A percentile compares a stretch with the other conserved stretches of the same genome.
phyloP scores from a whole-genome alignment of 352 stramenopile species.

The Vaucheria bursata region DNA sequence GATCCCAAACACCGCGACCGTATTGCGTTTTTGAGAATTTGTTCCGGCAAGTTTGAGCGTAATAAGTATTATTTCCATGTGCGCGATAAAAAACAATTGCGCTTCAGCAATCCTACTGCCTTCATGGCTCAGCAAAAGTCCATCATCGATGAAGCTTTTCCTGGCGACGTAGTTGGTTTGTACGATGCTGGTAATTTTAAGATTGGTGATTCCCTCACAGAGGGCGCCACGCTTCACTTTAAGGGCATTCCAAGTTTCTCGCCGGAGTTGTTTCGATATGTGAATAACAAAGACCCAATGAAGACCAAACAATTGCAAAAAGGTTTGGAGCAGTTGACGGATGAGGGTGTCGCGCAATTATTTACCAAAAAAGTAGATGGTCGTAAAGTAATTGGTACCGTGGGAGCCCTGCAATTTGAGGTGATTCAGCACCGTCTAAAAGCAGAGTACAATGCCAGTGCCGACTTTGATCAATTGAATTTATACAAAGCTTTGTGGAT shows the following conservation, averaged over 20 bases:
- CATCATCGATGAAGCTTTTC: conserved; percentile 61
- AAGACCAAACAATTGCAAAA: conserved; percentile 65
- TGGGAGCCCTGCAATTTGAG: conserved; percentile 60
- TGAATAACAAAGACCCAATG: conserved; percentile 57
- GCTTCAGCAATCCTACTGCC: conserved; percentile 54
- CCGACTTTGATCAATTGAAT: background rate
- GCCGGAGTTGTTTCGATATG: conserved; percentile 62
- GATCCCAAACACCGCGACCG: conserved; percentile 59
- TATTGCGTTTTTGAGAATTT: conserved; percentile 63
- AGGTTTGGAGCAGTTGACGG: conserved; percentile 60
- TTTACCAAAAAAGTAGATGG: conserved; percentile 58
- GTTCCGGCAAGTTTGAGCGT: conserved; percentile 62
- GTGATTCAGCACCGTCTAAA: conserved; percentile 5
- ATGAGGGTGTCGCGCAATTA: conserved; percentile 62
- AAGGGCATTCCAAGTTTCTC: conserved; percentile 62
- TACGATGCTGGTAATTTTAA: conserved; percentile 65
- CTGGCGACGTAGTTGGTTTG: conserved; percentile 65
- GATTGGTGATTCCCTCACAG: conserved; percentile 57
- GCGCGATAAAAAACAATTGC: conserved; percentile 30
- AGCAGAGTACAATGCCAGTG: conserved; percentile 8
- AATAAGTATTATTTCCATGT: conserved; percentile 65
- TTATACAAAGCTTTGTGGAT: background rate
- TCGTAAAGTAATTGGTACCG: conserved; percentile 56
- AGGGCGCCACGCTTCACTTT: conserved; percentile 53
- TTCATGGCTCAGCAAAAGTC: conserved; percentile 61